Evolutionary conservation across 345 rosid genomes (phyloP), one percentile per base, ranked within the genome.

Genomic region (Rhizophora mangle): DNA sequence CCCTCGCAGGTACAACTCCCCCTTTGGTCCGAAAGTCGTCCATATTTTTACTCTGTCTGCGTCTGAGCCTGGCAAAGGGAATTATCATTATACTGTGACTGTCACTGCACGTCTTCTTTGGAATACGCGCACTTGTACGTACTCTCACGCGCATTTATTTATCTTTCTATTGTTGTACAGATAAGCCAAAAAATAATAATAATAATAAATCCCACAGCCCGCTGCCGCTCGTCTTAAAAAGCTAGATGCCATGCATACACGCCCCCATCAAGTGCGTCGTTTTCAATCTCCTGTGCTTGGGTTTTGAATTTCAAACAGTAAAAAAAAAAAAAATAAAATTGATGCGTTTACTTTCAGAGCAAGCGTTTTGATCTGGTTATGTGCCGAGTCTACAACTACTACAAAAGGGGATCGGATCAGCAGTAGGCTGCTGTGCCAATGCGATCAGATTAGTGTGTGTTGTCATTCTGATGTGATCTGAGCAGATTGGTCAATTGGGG

Each of bases 51-150:
- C 15, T 39, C 46, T 2, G 19, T 43, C 49, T 39, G 47, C 8
- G 29, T 68, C 62, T 5, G 16, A 11, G 18, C 15, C 49, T 13
- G 49, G 46, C 30, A 32, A 68, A 43, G 43, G 74, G 82, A 82
- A 82, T 76, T 82, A 76, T 82, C 76, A 78, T 74, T 63, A 63
- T 71, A 29, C 67, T 60, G 21, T 56, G 3, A 43, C 59, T 29
- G 19, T 55, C 26, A 9, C 22, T 70, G 16, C 53, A 18, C 69
- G 34, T 43, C 2, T 34, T 58, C 73, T 57, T 79, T 46, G 84
- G 82, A 69, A 78, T 63, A 72, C 69, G 62, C 73, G 64, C 67
- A 8, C 56, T 51, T 37, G 59, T n/a, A 67, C 60, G 61, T 43
- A 53, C 62, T 30, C 64, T 54, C 69, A 65, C 76, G 68, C 72